Evolutionary conservation across 1,139 yeast species (phyloP).

Genomic region (Candida mesenterica): DNA sequence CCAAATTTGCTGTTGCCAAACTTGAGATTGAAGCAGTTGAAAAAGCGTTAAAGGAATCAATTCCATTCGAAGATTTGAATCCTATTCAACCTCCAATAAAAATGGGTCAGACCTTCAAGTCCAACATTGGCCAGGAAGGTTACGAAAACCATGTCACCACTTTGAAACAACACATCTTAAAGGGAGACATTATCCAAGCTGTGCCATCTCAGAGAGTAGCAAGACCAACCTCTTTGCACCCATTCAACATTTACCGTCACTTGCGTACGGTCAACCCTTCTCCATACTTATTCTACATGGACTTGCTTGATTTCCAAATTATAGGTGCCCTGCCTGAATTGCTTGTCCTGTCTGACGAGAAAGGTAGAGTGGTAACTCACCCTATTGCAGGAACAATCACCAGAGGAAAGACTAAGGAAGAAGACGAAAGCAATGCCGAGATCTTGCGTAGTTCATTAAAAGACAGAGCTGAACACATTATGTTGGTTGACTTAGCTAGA

Average conservation of each 20-base stretch:
- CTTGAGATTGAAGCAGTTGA: conserved; percentile 59
- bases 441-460: conserved; percentile 75
- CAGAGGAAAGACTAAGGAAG: conserved; percentile 87
- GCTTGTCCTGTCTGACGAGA: conserved; percentile 73
- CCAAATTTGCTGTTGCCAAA: conserved; percentile 56
- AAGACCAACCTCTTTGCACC: conserved; percentile 91
- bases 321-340: conserved; percentile 98
- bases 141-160: conserved; percentile 77
- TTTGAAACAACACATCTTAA: conserved; percentile 75
- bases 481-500: conserved; percentile 96
- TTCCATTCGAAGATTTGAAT: conserved; percentile 29
- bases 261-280: conserved; percentile 95
- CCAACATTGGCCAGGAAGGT: conserved; percentile 92
- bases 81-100: conserved; percentile 71
- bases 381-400: conserved; percentile 96
- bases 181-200: conserved; percentile 95
- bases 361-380: conserved; percentile 81
- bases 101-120: conserved; percentile 62
- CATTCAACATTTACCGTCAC: conserved; percentile 93
- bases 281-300: conserved; percentile 92
- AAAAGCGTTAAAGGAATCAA: conserved; percentile 36
- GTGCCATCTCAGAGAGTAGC: conserved; percentile 97
- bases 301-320: conserved; percentile 85
- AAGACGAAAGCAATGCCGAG: conserved; percentile 81
- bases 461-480: conserved; percentile 96